Conservation (phyloP, 805 yeast genomes). For the Candida orba region DNA sequence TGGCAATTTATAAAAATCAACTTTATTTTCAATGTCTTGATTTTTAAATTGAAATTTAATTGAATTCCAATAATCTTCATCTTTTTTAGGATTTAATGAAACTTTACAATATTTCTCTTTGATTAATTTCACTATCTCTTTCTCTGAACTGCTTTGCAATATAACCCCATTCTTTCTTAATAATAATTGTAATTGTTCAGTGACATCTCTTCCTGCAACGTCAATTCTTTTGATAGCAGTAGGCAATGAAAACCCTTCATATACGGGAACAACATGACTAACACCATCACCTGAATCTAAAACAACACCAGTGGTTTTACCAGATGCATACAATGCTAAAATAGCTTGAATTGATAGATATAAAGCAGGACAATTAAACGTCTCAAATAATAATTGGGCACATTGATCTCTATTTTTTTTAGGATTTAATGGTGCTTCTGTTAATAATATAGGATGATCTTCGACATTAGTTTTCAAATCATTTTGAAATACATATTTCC, state of each 20-base stretch:
- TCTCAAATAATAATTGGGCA: conserved; percentile 89
- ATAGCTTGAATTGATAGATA: conserved; percentile 93
- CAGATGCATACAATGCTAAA: conserved; percentile 77
- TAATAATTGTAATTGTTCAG: conserved; percentile 63
- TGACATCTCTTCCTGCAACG: conserved; percentile 81
- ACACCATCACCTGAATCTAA: conserved; percentile 94
- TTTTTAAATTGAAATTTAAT: conserved; percentile 9
- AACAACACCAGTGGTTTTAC: conserved; percentile 85
- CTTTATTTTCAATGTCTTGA: conserved; percentile 10
- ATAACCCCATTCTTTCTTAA: conserved; percentile 63
- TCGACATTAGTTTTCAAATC: conserved; percentile 54
- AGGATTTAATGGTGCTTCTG: conserved; percentile 88
- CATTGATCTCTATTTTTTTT: conserved; percentile 77
- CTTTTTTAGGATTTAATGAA: conserved; percentile 46
- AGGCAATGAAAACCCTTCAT: conserved; percentile 78
- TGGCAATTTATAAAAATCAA: conserved; percentile 53
- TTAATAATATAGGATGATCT: conserved; percentile 81
- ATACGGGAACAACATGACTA: conserved; percentile 80
- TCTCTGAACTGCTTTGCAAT: conserved; percentile 66
- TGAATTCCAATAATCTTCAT: conserved; percentile 41
- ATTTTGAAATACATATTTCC: conserved; percentile 60
- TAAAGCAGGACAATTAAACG: conserved; percentile 81
- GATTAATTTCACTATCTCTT: conserved; percentile 69
- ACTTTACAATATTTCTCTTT: conserved; percentile 73
- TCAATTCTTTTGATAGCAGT: conserved; percentile 68